Evolutionary conservation across 78 protist species (phyloP), one percentile per base, ranked within the genome.

Genomic region (Diacronema lutheri): DNA sequence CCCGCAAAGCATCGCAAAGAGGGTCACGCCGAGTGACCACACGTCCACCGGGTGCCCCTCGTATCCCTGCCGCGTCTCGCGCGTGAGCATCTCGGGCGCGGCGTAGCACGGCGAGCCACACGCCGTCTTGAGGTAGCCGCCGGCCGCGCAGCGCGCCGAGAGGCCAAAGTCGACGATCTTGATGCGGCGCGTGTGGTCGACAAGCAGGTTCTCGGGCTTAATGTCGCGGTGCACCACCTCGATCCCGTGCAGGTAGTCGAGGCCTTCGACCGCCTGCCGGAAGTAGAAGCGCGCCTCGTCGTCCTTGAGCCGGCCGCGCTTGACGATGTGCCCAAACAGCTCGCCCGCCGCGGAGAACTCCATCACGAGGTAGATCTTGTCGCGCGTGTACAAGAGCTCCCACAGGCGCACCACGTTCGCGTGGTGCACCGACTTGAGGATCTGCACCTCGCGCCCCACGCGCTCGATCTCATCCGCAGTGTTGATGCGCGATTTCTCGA

Each of bases 81-180:
- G 11, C 13, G 31, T 78, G 37, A 91, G 56, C 31, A 91, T 86
- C 77, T 91, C 93, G 0, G 93, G 93, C 14, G 91, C 91, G 1
- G 93, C 91, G 68, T 91, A 91, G 58, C 68, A 73, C 19, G 90
- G 88, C 14, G 91, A 88, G 56, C 93, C 93, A 38, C 93, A 91
- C 37, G 85, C 83, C 12, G 88, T 91, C 60, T 60, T 38, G 13
- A 78, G 77, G 38, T 68, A 41, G 62, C 35, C 35, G 56, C 84
- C 87, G 46, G 13, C 23, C 40, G 81, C 35, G 71, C 31, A 74
- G 44, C 57, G 21, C 41, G 69, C 65, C 31, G 74, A 11, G 56
- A 88, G 72, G n/a, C 91, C 91, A 20, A 88, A 88, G 82, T 83
- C 90, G 7, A 55, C 80, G 46, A 84, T 76, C 69, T 76, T 62